phyloP scores from a whole-genome alignment of 441 rosid species.

The Aleurites moluccanus region DNA sequence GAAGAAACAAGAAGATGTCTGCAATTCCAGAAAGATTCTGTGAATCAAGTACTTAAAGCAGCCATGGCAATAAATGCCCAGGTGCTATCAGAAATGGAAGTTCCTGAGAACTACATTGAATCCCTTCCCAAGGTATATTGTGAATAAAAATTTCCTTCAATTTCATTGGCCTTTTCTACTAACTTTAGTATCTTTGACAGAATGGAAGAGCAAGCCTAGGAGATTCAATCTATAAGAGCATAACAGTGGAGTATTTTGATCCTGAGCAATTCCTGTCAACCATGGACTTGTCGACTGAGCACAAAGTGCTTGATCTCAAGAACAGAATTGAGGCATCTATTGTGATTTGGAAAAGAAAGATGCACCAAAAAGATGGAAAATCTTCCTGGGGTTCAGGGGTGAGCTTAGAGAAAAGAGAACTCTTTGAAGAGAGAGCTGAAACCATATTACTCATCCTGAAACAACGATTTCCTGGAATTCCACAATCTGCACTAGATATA shows the following conservation, averaged over 20 bases:
- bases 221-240: constrained; percentile 69
- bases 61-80: constrained; percentile 98
- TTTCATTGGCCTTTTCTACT: not conserved
- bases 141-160: not conserved
- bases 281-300: constrained; percentile 81
- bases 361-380: constrained; percentile 76
- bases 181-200: constrained; percentile 30
- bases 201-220: constrained; percentile 94
- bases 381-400: constrained; percentile 82
- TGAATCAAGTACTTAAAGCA: constrained; percentile 92
- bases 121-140: constrained; percentile 83
- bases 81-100: constrained; percentile 83
- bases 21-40: constrained; percentile 79
- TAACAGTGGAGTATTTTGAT: constrained; percentile 78
- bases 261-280: constrained; percentile 69
- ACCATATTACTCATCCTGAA: constrained; percentile 78
- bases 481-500: constrained; percentile 88
- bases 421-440: constrained; percentile 92
- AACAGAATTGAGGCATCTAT: constrained; percentile 89
- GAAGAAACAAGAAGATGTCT: constrained; percentile 61
- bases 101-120: constrained; percentile 90
- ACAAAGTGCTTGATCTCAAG: constrained; percentile 82
- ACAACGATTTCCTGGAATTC: constrained; percentile 75
- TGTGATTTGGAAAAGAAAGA: constrained; percentile 88
- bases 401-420: constrained; percentile 82